These are phyloP conservation scores for Exophiala sp. DNA, from an alignment of 2,329 filamentous ascomycete genomes.

Conservation along the genomic window DNA sequence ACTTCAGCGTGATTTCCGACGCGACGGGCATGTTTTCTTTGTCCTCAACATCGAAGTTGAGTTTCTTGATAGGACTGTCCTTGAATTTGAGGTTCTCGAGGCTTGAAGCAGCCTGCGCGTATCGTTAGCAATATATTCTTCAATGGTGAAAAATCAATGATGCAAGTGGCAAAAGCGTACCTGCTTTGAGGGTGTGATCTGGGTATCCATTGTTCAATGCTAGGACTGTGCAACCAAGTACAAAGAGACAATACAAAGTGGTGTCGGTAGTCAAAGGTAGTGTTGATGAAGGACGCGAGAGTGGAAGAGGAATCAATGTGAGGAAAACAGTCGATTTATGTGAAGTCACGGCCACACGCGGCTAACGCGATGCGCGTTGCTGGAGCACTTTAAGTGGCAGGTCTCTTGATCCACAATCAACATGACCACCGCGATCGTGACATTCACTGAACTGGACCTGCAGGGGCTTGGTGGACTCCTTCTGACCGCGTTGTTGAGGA, in stretches of 20 bases:
- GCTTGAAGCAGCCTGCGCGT: conserved; percentile 71
- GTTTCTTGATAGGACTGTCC: conserved; percentile 86
- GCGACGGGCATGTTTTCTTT: conserved; percentile 74
- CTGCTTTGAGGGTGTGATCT: conserved; percentile 72
- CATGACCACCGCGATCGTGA: no score
- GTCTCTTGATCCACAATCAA: no score
- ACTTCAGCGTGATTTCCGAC: conserved; percentile 48
- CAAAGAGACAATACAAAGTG: conserved; percentile 15
- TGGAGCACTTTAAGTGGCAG: no score
- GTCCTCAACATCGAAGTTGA: conserved; percentile 64
- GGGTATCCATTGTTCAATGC: conserved; percentile 63
- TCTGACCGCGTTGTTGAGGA: no score
- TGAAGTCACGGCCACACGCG: no score
- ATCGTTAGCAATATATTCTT: conserved; percentile 39
- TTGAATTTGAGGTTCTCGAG: conserved; percentile 85
- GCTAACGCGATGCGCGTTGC: no score
- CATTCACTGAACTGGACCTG: no score
- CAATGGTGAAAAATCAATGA: conserved; percentile 33
- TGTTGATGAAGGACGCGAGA: conserved; percentile 13
- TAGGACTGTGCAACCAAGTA: conserved; percentile 19
- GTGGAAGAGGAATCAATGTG: conserved; percentile 18
- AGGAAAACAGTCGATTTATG: conserved; percentile 6
- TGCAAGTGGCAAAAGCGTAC: conserved; percentile 50
- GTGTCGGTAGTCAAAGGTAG: conserved; percentile 2
- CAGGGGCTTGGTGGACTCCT: no score